Base-by-base conservation (phyloP, 257 asterid species). In the Solanum bulbocastanum region DNA sequence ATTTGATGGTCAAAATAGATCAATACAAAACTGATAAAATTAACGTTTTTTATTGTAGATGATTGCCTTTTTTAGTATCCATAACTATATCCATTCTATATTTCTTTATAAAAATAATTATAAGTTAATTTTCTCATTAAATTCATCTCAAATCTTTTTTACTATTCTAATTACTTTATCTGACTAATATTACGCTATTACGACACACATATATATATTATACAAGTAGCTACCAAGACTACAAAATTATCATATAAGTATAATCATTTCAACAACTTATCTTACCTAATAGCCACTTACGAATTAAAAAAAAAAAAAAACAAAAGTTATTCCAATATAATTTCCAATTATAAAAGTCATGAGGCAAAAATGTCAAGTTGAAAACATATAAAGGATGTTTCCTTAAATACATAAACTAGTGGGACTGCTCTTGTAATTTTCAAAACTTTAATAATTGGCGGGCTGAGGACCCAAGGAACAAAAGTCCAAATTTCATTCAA, bases 151-250 rank as follows among this genome's bases (percentile, higher is more conserved):
- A 15, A 68, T 68, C 36, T 13, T 27, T 0, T 27, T 6, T 14
- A 68, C 73, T 27, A 68, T 27, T 68, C 8, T 13, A 13, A 5
- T 8, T 6, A 6, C 6, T 14, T 69, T 27, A 27, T 69, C 8
- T 11, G 0, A 10, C 0, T 3, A 0, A 0, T 18, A 30, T 14
- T 30, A 69, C 1, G 11, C 5, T 6, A 69, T 30, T 0, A 3
- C 36, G 0, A 52, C 0, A 52, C 4, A 1, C 2, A 5, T 52
- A 52, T 18, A 46, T 46, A 46, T 2, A 52, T n/a, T n/a, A 52
- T 52, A 52, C 4, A 52, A 52, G 23, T 52, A 52, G n/a, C 23
- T 52, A 18, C n/a, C 10, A 16, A 52, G 23, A 16, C 3, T 52
- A 16, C n/a, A 52, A 52, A 16, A 52, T 52, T 52, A 52, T 52